Conservation (phyloP, 2,329 filamentous ascomycete species). For the Cordyceps tenuipes region DNA sequence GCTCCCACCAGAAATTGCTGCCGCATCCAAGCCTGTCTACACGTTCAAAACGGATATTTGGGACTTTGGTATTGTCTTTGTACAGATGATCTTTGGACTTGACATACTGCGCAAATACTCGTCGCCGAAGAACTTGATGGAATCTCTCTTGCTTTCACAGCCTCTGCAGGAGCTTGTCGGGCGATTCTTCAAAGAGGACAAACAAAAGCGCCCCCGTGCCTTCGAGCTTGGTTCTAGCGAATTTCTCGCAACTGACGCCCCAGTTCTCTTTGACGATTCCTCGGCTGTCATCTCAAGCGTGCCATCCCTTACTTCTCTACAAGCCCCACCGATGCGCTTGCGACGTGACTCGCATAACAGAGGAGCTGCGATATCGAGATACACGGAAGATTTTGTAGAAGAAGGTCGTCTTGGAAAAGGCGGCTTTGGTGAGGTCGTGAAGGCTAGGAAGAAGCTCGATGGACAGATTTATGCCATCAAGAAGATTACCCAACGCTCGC, state of each 20-base stretch:
- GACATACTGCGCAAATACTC: conserved; percentile 68
- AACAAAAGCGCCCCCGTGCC: conserved; percentile 74
- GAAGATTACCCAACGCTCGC: conserved; percentile 80
- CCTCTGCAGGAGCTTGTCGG: conserved; percentile 71
- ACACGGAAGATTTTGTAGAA: conserved; percentile 83
- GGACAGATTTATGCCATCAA: conserved; percentile 94
- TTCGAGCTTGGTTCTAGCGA: conserved; percentile 63
- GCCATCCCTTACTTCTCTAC: conserved; percentile 35
- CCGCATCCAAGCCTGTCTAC: conserved; percentile 52
- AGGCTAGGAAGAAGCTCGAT: conserved; percentile 89
- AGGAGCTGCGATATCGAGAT: conserved; percentile 56
- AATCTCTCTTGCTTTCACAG: conserved; percentile 62
- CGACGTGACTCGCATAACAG: conserved; percentile 55
- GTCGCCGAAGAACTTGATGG: conserved; percentile 67
- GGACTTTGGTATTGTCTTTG: conserved; percentile 84
- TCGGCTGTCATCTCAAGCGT: conserved; percentile 31
- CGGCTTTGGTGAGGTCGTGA: conserved; percentile 93
- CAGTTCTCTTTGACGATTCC: conserved; percentile 43
- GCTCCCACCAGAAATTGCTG: conserved; percentile 69
- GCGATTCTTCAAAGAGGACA: conserved; percentile 77
- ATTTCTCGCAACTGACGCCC: conserved; percentile 57
- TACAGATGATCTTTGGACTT: conserved; percentile 90
- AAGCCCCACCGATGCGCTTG: conserved; percentile 37
- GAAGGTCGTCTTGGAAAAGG: conserved; percentile 84
- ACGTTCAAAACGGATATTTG: conserved; percentile 83